Conservation (phyloP, 768 basidiomycete genomes). For the Chiua virens region DNA sequence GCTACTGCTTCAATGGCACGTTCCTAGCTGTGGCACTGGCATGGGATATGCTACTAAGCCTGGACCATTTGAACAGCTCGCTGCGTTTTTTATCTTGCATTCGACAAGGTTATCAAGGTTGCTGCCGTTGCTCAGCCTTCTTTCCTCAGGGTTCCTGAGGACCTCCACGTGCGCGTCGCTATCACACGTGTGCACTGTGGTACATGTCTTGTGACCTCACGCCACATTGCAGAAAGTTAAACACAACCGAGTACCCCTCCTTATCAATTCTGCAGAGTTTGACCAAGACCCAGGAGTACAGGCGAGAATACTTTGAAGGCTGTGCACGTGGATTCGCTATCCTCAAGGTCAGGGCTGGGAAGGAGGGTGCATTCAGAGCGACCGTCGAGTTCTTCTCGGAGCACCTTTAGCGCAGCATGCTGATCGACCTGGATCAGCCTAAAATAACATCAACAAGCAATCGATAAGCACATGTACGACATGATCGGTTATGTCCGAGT, state of each 20-base stretch:
- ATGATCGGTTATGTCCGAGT: no score
- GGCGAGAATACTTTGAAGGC: slow-evolving; percentile 46
- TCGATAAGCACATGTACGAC: no score
- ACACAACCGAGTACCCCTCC: slow-evolving; percentile 41
- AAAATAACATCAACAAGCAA: no score
- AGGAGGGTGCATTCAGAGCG: slow-evolving; percentile 48
- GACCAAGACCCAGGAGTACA: slow-evolving; percentile 54
- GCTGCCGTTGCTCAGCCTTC: slow-evolving; percentile 61
- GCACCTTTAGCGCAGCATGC: slow-evolving; percentile 9
- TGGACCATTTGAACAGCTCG: slow-evolving; percentile 37
- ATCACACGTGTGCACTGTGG: no score
- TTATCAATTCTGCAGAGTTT: slow-evolving; percentile 61
- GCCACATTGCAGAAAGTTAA: slow-evolving; percentile 51
- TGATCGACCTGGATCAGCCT: no score
- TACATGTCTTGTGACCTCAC: no score
- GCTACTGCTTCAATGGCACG: slow-evolving; percentile 70
- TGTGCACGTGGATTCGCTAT: slow-evolving; percentile 55
- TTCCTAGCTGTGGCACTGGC: neutral
- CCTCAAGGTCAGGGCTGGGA: slow-evolving; percentile 22
- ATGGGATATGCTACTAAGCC: no score
- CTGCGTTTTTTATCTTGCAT: slow-evolving; percentile 61
- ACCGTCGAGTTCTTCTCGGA: slow-evolving; percentile 52
- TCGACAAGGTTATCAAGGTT: slow-evolving; percentile 50
- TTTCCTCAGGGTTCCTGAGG: slow-evolving; percentile 53
- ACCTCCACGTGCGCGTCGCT: slow-evolving; percentile 35